These are phyloP conservation scores for Trichoderma harzianum DNA, from an alignment of 2,329 filamentous ascomycete species.

Conservation along the genomic window DNA sequence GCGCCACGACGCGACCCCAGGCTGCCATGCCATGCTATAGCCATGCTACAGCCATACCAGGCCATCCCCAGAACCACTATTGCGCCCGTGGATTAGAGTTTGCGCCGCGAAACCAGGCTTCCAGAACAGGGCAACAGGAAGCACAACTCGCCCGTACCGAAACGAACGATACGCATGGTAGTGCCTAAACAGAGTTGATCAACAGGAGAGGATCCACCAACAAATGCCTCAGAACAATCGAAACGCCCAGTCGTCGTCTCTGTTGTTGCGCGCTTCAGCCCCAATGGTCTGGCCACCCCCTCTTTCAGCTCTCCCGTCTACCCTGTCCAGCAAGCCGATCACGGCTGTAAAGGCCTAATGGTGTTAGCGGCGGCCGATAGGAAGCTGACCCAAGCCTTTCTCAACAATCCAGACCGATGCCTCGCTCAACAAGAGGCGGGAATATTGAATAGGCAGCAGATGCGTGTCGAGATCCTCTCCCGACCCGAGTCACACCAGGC, in stretches of 20 bases:
- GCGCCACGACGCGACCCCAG: neutral
- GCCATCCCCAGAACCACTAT: neutral
- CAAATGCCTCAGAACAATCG: conserved; percentile 5
- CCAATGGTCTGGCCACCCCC: conserved; percentile 9
- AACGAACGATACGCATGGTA: neutral
- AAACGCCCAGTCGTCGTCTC: neutral
- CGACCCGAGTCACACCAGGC: conserved; percentile 5
- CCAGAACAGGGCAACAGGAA: neutral
- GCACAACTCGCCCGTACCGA: neutral
- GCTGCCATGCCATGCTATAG: neutral
- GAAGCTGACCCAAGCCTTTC: neutral
- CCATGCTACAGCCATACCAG: neutral
- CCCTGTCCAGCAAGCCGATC: neutral
- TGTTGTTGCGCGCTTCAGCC: conserved; percentile 13
- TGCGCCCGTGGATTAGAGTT: conserved; percentile 1
- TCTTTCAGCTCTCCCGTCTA: conserved; percentile 13
- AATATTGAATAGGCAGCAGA: neutral
- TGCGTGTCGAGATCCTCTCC: neutral
- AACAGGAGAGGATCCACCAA: neutral
- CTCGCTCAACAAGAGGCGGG: neutral
- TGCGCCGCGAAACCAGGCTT: conserved; percentile 2
- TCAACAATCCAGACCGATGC: neutral
- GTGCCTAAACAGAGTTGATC: conserved; percentile 1
- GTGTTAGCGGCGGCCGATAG: conserved; percentile 7
- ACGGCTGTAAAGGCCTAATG: neutral